Evolutionary conservation across 192 early-diverging fungal genomes (phyloP).

Genomic region (Rhizophagus prolifer): DNA sequence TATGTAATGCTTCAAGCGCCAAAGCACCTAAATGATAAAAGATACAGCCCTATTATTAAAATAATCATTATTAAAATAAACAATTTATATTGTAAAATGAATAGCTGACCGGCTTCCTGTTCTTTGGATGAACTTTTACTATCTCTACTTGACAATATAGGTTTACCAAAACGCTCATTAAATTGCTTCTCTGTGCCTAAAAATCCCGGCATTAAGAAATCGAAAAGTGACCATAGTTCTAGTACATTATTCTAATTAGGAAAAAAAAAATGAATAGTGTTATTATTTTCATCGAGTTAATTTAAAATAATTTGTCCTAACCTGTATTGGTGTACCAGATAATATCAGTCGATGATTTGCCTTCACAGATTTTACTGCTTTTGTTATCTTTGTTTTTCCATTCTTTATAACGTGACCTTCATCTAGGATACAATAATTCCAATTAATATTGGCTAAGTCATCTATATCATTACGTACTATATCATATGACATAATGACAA

Average conservation of each 20-base stretch:
- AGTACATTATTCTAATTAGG: conserved; percentile 95
- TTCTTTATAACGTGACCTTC: conserved; percentile 99
- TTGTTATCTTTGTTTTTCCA: conserved; percentile 89
- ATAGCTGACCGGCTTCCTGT: conserved; percentile 55
- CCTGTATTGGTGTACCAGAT: conserved; percentile 93
- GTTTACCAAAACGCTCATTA: conserved; percentile 91
- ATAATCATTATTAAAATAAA: background rate
- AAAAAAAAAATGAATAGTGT: background rate
- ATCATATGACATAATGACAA: conserved; percentile 96
- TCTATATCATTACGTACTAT: conserved; percentile 96
- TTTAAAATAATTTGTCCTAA: conserved; percentile 16
- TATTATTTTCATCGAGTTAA: background rate
- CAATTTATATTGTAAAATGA: background rate
- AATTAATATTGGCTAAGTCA: conserved; percentile 62
- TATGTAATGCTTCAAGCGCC: conserved; percentile 92
- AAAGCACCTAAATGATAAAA: conserved; percentile 58
- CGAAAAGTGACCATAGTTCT: conserved; percentile 97
- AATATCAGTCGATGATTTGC: conserved; percentile 90
- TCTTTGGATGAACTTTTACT: conserved; percentile 74
- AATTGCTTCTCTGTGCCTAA: conserved; percentile 93
- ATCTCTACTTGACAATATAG: conserved; percentile 87
- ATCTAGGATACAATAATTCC: conserved; percentile 97
- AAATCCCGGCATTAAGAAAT: conserved; percentile 99
- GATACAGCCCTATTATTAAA: background rate
- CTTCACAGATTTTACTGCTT: conserved; percentile 84